These are phyloP conservation scores for Blastocystis sp. DNA, from an alignment of 352 stramenopile genomes.

Conservation along the genomic window DNA sequence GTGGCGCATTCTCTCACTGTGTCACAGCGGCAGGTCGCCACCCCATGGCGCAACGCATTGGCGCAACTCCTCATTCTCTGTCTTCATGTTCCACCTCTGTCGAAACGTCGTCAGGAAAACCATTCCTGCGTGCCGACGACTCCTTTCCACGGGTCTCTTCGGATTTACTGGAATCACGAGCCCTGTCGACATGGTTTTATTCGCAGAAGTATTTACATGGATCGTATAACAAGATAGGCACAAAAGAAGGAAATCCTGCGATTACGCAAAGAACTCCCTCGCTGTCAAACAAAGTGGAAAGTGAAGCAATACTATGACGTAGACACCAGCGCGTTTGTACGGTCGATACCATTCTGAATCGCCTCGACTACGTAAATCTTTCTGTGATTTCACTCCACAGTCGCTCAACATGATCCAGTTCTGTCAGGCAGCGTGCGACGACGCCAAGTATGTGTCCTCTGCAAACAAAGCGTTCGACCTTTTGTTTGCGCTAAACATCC, in stretches of 20 bases:
- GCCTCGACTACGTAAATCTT: conserved; percentile 1
- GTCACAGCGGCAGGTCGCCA: too few relatives aligned
- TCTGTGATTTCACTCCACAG: neutral
- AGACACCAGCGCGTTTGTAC: neutral
- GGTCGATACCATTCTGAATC: conserved; percentile 26
- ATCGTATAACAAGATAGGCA: neutral
- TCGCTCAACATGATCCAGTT: conserved; percentile 19
- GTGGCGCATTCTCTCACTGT: too few relatives aligned
- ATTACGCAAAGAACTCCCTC: neutral
- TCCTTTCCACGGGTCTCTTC: conserved; percentile 17
- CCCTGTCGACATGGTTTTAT: conserved; percentile 18
- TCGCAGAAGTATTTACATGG: conserved; percentile 1
- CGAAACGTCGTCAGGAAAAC: too few relatives aligned
- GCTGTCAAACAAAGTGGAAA: neutral
- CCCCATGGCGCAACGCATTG: too few relatives aligned
- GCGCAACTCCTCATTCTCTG: too few relatives aligned
- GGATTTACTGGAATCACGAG: conserved; percentile 31
- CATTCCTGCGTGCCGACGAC: too few relatives aligned
- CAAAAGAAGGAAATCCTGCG: conserved; percentile 19
- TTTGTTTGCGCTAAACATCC: neutral
- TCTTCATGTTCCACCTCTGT: too few relatives aligned
- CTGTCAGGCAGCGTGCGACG: neutral
- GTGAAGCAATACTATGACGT: neutral
- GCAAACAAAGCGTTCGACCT: neutral
- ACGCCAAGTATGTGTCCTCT: neutral